Percentiles rank a stretch among this genome's conserved stretches.
Conservation (phyloP, 2,329 filamentous ascomycete species). For the Cladosporium sp. region DNA sequence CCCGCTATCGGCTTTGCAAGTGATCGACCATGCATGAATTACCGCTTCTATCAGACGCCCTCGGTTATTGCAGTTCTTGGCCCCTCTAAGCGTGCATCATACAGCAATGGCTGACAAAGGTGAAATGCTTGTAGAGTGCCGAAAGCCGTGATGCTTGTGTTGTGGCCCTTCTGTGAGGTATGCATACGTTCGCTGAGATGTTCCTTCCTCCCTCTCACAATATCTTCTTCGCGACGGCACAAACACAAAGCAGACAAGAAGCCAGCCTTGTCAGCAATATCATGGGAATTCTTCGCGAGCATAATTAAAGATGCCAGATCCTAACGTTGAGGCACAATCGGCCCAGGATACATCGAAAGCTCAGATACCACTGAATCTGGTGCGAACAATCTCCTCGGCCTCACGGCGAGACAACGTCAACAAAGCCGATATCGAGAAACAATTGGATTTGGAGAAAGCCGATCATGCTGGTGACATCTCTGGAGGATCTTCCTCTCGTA, state of each 20-base stretch:
- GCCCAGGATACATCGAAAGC: background rate
- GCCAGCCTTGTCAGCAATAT: background rate
- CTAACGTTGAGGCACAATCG: background rate
- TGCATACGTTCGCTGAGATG: background rate
- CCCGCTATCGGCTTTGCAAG: slow-evolving; percentile 2
- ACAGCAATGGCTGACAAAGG: slow-evolving; percentile 1
- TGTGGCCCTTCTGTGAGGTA: background rate
- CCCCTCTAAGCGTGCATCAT: slow-evolving; percentile 9
- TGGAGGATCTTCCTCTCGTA: background rate
- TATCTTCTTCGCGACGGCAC: background rate
- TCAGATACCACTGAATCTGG: slow-evolving; percentile 3
- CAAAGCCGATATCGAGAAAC: slow-evolving; percentile 17
- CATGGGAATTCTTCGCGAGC: background rate
- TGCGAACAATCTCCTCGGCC: background rate
- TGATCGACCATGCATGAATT: slow-evolving; percentile 8
- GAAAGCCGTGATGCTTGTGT: background rate
- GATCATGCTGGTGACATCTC: slow-evolving; percentile 29
- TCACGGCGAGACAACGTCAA: slow-evolving; percentile 7
- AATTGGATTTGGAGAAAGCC: slow-evolving; percentile 18
- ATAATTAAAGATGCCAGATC: background rate
- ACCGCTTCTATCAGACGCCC: background rate
- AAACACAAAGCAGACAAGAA: background rate
- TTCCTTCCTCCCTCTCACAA: background rate
- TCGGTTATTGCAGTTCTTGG: slow-evolving; percentile 9
- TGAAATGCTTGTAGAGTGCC: slow-evolving; percentile 7